Evolutionary conservation across 495 filamentous ascomycete genomes (phyloP), one percentile per base, ranked within the genome.

Genomic region (Neohortaea acidophila): DNA sequence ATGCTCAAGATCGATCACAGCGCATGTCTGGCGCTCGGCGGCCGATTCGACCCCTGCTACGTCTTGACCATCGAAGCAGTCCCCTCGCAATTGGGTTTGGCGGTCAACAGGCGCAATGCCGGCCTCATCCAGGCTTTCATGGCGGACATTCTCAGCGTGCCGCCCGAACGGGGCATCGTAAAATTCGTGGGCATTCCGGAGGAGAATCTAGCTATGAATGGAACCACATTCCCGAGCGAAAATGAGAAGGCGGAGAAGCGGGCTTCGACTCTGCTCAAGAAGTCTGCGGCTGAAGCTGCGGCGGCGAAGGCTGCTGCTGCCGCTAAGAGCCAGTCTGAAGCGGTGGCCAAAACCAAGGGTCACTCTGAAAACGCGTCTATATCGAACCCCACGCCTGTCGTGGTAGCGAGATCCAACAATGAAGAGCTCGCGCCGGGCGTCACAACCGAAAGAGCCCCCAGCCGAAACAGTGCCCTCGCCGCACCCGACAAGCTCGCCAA

Each of bases 71-170:
- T 96, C 25, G 77, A 67, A 38, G 73, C 83, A 2, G 66, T 89
- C 12, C 68, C 77, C 0, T 66, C 60, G 2, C 63, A 80, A 36
- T 61, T 92, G 23, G 73, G 73, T 15, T 76, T 84, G 0, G 69
- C 77, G 2, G 83, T 73, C 25, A 94, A 94, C 58, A 81, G 80
- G 33, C 75, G 84, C 26, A 86, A 84, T 58, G 75, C 83, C 2
- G 66, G 62, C n/a, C 57, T 92, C 26, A 70, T 89, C 11, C 75
- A 84, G 46, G 60, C 60, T 2, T 77, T 74, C 50, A 61, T 94
- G 46, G 62, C 74, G 12, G 74, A 79, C 6, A 59, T 73, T 3
- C 59, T 92, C 6, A 70, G 72, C 1, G 81, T 92, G 10, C 24
- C 54, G 0, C 51, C 74, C 0, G 58, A 67, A 0, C 66, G 80